A percentile compares a stretch with the other conserved stretches of the same genome.
phyloP scores from a whole-genome alignment of 106 monocot genomes.

The Allium sativum region DNA sequence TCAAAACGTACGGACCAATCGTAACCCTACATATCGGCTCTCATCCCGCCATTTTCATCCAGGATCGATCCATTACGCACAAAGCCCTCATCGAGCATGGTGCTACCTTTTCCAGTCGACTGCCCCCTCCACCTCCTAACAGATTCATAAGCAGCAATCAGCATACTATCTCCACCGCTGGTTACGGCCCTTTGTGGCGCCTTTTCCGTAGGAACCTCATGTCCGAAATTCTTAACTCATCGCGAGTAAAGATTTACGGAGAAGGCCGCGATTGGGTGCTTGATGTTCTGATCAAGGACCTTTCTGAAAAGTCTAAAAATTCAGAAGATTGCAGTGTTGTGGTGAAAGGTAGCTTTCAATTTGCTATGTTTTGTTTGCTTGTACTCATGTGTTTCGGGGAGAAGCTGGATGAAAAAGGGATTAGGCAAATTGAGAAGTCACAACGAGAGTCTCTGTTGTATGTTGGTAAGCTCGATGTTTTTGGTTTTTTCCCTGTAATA shows the following conservation, averaged over 20 bases:
- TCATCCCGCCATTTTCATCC: constrained; percentile 17
- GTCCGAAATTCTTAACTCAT: constrained; percentile 19
- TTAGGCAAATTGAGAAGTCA: neutral
- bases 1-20: constrained; percentile 19
- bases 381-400: constrained; percentile 16
- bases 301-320: neutral
- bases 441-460: neutral
- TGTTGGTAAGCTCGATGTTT: neutral
- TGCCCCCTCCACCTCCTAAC: neutral
- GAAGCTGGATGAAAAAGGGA: constrained; percentile 15
- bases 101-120: constrained; percentile 22
- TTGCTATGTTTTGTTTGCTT: constrained; percentile 13
- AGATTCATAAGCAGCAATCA: constrained; percentile 8
- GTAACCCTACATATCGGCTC: constrained; percentile 24
- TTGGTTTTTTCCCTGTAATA: neutral
- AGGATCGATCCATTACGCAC: constrained; percentile 26
- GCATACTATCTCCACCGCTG: constrained; percentile 11
- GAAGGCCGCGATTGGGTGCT: constrained; percentile 22
- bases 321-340: constrained; percentile 4
- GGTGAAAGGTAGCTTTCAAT: constrained; percentile 12
- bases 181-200: constrained; percentile 40
- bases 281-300: neutral
- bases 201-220: constrained; percentile 23
- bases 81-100: constrained; percentile 22
- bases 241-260: constrained; percentile 15